Evolutionary conservation across 2,329 filamentous ascomycete species (phyloP), one percentile per base, ranked within the genome.

Genomic region (Claviceps purpurea): DNA sequence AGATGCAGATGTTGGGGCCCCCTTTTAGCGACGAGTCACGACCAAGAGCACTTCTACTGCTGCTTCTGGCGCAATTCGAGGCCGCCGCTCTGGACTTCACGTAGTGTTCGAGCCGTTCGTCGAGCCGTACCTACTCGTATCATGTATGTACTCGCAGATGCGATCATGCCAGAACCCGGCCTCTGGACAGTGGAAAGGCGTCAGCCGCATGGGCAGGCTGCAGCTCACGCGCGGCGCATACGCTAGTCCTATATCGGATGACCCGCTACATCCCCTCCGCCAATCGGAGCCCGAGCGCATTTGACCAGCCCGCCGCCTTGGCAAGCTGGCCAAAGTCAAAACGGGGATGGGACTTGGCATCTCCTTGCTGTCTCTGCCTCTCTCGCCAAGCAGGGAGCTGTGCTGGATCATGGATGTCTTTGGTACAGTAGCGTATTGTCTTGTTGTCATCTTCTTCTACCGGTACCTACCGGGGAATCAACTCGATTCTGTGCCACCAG

Each of bases 281-380:
- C 57, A 58, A 58, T 58, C 56, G 55, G 56, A 50, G 56, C 49
- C 34, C 52, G 51, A 55, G 56, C 53, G 57, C 57, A 58, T 51
- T 45, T 16, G 52, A 52, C 43, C 51, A 45, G 52, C 47, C 14
- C n/a, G 46, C 45, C 41, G 18, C 41, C 41, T 34, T 14, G 41
- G 18, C 41, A 14, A 43, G 14, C 43, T 41, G 40, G 13, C 50
- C 24, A 56, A 55, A 50, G 49, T 39, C 30, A 48, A 39, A 39
- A 22, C 18, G 13, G 46, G 24, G 24, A 34, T 34, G 10, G 10
- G 10, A 34, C 10, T 34, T 34, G 30, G 30, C 30, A 34, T 11
- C 30, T 30, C 10, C 26, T 30, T 30, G 26, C 8, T 26, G 24
- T 26, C 24, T 38, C 14, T 38, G 37, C 38, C 5, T 40, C 13